phyloP scores from a whole-genome alignment of 1,139 yeast genomes.

The Kodamaea suecica region DNA sequence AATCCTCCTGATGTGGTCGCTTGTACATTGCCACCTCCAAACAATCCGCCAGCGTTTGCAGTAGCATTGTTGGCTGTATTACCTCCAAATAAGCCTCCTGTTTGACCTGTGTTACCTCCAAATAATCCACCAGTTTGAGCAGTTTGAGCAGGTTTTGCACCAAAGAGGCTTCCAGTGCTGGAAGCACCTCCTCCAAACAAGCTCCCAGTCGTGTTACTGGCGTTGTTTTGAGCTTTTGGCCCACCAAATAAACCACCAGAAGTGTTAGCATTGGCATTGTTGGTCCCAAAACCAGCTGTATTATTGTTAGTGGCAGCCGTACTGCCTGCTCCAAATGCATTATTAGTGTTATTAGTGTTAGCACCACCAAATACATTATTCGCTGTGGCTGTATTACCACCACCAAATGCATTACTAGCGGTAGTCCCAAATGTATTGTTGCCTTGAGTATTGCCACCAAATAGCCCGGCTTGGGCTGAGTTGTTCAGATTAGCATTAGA shows the following conservation, averaged over 20 bases:
- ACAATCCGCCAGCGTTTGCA: slow-evolving; percentile 1
- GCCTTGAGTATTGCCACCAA: slow-evolving; percentile 11
- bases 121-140: slow-evolving; percentile 5
- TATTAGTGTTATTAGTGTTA: neutral
- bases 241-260: slow-evolving; percentile 7
- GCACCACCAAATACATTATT: too few relatives aligned
- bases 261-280: neutral
- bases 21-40: slow-evolving; percentile 1
- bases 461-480: slow-evolving; percentile 10
- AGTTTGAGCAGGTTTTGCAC: neutral
- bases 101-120: slow-evolving; percentile 5
- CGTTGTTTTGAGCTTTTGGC: neutral
- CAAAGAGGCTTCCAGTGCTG: slow-evolving; percentile 1
- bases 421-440: neutral
- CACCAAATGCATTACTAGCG: neutral
- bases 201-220: neutral
- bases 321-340: neutral
- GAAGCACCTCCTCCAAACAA: slow-evolving; percentile 1
- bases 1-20: slow-evolving; percentile 6
- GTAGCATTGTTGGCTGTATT: neutral
- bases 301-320: neutral
- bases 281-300: neutral
- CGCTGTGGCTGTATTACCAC: too few relatives aligned
- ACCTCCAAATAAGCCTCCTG: slow-evolving; percentile 11
- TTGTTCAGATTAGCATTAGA: too few relatives aligned